Evolutionary conservation across 345 rosid genomes (phyloP).

Genomic region (Eucalyptus camaldulensis): DNA sequence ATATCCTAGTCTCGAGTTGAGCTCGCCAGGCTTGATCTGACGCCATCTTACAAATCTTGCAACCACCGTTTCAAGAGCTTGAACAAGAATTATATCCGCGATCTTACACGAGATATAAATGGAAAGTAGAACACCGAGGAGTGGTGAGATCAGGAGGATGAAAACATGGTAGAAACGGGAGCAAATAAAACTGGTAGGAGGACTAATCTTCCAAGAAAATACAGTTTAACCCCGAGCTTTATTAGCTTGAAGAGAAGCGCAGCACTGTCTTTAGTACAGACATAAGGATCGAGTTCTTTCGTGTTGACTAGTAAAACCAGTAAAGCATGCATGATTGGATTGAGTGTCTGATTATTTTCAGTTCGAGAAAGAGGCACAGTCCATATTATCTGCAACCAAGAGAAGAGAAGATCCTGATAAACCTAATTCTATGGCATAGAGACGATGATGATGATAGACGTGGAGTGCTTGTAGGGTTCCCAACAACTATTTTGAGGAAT

Average conservation of each 20-base stretch:
- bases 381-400: too few species aligned
- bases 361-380: too few species aligned
- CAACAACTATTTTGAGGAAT: neutral
- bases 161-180: neutral
- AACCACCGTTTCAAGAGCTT: neutral
- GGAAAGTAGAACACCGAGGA: neutral
- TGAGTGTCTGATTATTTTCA: too few species aligned
- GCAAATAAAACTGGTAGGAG: neutral
- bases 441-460: neutral
- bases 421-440: neutral
- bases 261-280: neutral
- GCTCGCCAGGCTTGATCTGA: too few species aligned
- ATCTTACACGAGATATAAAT: neutral
- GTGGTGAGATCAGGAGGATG: neutral
- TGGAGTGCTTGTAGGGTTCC: neutral
- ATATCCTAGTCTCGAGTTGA: too few species aligned
- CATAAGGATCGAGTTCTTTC: neutral
- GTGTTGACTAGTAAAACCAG: too few species aligned
- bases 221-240: neutral
- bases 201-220: neutral
- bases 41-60: rapidly evolving
- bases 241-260: neutral
- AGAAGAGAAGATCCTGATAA: neutral
- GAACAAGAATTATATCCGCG: neutral
- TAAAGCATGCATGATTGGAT: too few species aligned